A percentile compares a stretch with the other conserved stretches of the same genome.
These are phyloP conservation scores for Plasmodium relictum DNA, from an alignment of 169 alveolate species.

Conservation along the genomic window DNA sequence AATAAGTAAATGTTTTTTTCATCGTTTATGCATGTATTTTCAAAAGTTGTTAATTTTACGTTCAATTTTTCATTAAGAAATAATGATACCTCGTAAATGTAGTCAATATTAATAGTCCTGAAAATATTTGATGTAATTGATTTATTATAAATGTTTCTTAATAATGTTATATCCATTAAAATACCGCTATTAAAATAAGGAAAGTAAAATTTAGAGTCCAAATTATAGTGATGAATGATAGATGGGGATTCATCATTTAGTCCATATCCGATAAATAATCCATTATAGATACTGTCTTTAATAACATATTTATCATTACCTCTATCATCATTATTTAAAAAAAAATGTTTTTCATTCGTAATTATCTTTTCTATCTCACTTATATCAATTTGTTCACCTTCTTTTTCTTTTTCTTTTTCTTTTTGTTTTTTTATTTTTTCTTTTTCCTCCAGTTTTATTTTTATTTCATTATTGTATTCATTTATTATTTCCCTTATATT, in stretches of 20 bases:
- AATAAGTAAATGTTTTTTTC: conserved; percentile 15
- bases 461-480: conserved; percentile 43
- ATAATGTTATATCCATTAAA: conserved; percentile 15
- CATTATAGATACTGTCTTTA: conserved; percentile 1
- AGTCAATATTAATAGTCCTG: conserved; percentile 4
- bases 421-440: not conserved
- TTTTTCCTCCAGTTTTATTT: conserved; percentile 8
- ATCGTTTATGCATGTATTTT: conserved; percentile 36
- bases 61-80: conserved; percentile 16
- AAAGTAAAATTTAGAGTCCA: not conserved
- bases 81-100: conserved; percentile 20
- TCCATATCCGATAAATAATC: conserved; percentile 33
- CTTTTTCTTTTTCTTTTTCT: not conserved
- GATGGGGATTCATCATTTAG: conserved; percentile 11
- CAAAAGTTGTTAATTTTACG: conserved; percentile 35
- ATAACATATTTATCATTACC: conserved; percentile 30
- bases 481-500: conserved; percentile 29
- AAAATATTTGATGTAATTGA: not conserved
- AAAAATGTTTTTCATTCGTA: not conserved
- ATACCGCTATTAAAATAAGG: conserved; percentile 59
- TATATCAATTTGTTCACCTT: not conserved
- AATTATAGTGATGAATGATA: not conserved
- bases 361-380: not conserved
- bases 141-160: conserved; percentile 23
- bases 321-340: conserved; percentile 11